Base-by-base conservation (phyloP, 2,329 filamentous ascomycete genomes). In the Stagonosporopsis vannaccii region DNA sequence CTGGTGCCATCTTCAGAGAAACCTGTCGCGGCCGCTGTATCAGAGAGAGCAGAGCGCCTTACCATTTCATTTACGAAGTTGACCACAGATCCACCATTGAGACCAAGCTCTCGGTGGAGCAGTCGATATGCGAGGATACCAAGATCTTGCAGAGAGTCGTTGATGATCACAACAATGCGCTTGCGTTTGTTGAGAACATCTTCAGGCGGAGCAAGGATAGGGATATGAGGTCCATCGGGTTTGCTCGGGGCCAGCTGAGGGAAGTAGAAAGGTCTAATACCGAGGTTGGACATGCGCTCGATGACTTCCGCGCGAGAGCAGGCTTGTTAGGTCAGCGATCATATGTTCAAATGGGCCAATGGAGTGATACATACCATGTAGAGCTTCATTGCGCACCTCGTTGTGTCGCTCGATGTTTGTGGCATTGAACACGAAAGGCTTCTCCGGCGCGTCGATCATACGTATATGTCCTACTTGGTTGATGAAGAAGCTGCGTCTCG, bases 341-440 rank as follows among this genome's bases (percentile, higher is more conserved):
- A 35, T n/a, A 19, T 22, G 30, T 20, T 17, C 37, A 3, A 9
- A n/a, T 4, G 15, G 19, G 4, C 2, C 6, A 7, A 2, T 17
- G 6, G 35, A 28, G 11, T 4, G 13, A 7, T 23, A 73, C 80
- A 63, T 73, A 91, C 91, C 77, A 67, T 96, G 89, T 76, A 96
- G 87, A 35, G 87, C 77, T 60, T 80, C 76, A 36, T 88, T 84
- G 67, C 92, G 91, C 19, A 89, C 81, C 36, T 89, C 84, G 73
- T 97, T 97, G 77, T 89, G 83, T 33, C 92, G 87, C n/a, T 85
- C 80, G 74, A 92, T 92, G 65, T 85, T 87, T 71, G 85, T 89
- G 49, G 90, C 75, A 72, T 87, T 88, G 81, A 84, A 97, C 64
- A 90, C 84, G 80, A 91, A 96, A 70, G 87, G 88, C 62, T 84